Conservation (phyloP, 108 stramenopile genomes). For the Cylindrotheca fusiformis region DNA sequence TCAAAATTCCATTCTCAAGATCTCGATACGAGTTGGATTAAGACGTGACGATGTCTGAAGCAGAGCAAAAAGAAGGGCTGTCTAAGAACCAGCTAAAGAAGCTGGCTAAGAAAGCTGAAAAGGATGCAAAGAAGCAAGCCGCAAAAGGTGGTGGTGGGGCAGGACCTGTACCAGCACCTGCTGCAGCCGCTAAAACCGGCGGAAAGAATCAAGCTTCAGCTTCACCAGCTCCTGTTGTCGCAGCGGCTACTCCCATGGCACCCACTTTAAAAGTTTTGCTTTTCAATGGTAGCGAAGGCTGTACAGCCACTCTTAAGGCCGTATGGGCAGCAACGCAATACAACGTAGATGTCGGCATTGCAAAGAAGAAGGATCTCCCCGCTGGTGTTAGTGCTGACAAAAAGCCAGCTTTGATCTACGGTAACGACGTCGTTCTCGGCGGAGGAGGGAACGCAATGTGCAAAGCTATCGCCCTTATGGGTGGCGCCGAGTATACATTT, state of each 20-base stretch:
- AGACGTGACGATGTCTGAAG: no score
- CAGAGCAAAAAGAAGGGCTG: conserved; percentile 25
- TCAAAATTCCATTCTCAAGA: no score
- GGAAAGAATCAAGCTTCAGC: conserved; percentile 4
- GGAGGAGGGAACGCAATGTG: conserved; percentile 83
- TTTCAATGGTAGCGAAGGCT: conserved; percentile 21
- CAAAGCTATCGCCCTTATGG: conserved; percentile 54
- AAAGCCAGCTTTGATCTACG: conserved; percentile 46
- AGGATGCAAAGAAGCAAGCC: conserved; percentile 63
- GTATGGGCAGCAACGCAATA: conserved; percentile 59
- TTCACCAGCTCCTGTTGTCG: conserved; percentile 5
- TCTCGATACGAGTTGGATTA: no score
- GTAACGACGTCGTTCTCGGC: conserved; percentile 37
- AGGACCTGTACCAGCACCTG: conserved; percentile 10
- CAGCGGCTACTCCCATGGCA: conserved; percentile 4
- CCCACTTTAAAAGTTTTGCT: conserved; percentile 31
- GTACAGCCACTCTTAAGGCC: conserved; percentile 61
- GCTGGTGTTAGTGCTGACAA: conserved; percentile 15
- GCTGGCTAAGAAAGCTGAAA: conserved; percentile 80
- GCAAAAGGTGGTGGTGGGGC: conserved; percentile 32
- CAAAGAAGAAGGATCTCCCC: conserved; percentile 27
- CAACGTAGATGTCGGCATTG: conserved; percentile 40
- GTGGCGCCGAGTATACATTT: conserved; percentile 15
- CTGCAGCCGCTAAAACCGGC: conserved; percentile 8
- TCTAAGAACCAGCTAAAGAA: conserved; percentile 84